phyloP scores from a whole-genome alignment of 495 filamentous ascomycete genomes.

The Aspergillus biplanus region DNA sequence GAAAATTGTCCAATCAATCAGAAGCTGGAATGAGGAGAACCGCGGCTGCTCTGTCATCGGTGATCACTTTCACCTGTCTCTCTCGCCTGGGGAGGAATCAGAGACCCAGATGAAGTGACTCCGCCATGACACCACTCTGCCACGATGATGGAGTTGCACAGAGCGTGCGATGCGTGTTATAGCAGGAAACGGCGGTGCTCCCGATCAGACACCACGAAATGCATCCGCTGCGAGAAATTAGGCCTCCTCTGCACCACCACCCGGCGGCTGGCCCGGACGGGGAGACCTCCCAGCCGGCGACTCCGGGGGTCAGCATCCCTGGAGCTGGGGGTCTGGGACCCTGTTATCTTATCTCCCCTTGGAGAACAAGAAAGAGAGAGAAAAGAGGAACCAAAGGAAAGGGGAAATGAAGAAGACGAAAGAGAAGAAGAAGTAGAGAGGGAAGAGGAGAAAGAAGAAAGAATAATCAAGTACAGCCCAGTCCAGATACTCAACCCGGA shows the following conservation, averaged over 20 bases:
- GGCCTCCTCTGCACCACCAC: not conserved
- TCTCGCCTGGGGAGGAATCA: too few species aligned
- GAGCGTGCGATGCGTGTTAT: not conserved
- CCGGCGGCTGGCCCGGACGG: not conserved
- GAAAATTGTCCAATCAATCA: too few species aligned
- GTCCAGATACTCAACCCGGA: too few species aligned
- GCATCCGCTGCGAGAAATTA: not conserved
- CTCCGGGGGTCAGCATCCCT: not conserved
- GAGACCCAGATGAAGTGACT: too few species aligned
- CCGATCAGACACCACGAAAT: not conserved
- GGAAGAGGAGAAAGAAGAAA: not conserved
- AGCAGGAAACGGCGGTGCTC: not conserved
- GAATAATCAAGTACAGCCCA: too few species aligned
- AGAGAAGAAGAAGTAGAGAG: not conserved
- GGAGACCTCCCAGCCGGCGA: not conserved
- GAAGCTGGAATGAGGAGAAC: too few species aligned
- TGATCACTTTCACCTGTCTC: too few species aligned
- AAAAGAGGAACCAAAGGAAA: not conserved
- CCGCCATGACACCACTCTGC: too few species aligned
- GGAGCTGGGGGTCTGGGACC: conserved; percentile 1
- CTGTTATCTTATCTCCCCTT: not conserved
- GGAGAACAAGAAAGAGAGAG: not conserved
- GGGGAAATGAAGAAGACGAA: not conserved
- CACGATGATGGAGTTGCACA: not conserved
- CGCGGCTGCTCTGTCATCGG: not conserved